A percentile compares a stretch with the other conserved stretches of the same genome.
phyloP scores from a whole-genome alignment of 805 yeast species.

The Starmerella floricola region DNA sequence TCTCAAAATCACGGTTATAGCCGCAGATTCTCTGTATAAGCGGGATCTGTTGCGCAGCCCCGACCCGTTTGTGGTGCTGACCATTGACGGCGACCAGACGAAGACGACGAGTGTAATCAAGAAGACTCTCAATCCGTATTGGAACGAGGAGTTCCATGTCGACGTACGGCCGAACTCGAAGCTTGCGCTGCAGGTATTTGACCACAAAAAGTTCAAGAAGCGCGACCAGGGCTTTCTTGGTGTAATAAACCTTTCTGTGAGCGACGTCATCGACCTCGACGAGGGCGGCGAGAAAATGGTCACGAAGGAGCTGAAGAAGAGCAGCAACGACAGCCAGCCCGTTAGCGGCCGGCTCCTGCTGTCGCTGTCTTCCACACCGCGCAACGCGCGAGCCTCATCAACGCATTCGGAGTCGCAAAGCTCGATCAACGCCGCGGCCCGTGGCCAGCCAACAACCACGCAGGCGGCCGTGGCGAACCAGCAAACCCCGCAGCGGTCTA shows the following conservation, averaged over 20 bases:
- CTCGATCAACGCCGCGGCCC: not conserved
- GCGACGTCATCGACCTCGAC: constrained; percentile 63
- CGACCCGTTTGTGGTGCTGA: constrained; percentile 94
- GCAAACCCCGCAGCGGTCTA: not conserved
- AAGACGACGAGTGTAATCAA: constrained; percentile 88
- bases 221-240: constrained; percentile 98
- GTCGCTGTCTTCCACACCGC: constrained; percentile 4
- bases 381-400: not conserved
- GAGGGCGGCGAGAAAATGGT: constrained; percentile 55
- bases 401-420: not conserved
- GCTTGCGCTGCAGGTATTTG: constrained; percentile 86
- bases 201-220: constrained; percentile 93
- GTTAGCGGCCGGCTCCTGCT: constrained; percentile 72
- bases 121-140: constrained; percentile 89
- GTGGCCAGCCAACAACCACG: constrained; percentile 2
- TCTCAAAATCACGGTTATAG: constrained; percentile 42
- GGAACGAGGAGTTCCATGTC: constrained; percentile 88
- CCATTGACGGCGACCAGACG: constrained; percentile 96
- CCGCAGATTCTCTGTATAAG: constrained; percentile 91
- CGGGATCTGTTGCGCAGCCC: constrained; percentile 93
- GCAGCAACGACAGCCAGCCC: constrained; percentile 74
- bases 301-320: constrained; percentile 76
- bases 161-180: constrained; percentile 42
- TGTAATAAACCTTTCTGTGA: constrained; percentile 80
- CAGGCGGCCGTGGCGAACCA: constrained; percentile 2